These are phyloP conservation scores for Cokeromyces recurvatus DNA, from an alignment of 371 early-diverging fungal genomes.

Conservation along the genomic window DNA sequence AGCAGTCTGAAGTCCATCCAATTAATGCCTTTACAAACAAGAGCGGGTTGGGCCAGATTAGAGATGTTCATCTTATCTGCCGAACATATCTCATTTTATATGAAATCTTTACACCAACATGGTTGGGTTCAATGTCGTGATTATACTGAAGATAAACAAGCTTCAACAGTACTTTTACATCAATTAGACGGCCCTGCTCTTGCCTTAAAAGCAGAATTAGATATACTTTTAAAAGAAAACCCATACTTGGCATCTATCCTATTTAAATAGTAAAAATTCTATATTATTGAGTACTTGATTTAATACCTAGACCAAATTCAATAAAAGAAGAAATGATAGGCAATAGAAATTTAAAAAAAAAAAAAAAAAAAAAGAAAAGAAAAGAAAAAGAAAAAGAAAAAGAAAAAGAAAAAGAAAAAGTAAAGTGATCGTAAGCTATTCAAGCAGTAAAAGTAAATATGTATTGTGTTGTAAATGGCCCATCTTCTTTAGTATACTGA, in stretches of 20 bases:
- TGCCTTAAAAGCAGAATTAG: constrained; percentile 30
- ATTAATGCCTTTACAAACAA: constrained; percentile 25
- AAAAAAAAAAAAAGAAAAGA: no score
- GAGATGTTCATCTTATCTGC: constrained; percentile 18
- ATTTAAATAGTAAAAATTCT: no score
- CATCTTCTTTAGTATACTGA: no score
- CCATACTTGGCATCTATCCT: constrained; percentile 1
- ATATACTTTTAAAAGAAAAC: constrained; percentile 8
- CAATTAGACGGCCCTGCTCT: constrained; percentile 37
- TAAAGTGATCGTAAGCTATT: no score
- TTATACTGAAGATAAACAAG: constrained; percentile 74
- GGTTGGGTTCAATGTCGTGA: constrained; percentile 70
- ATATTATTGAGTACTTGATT: no score
- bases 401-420: no score
- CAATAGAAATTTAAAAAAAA: no score
- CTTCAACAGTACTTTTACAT: constrained; percentile 28
- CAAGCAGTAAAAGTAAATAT: no score
- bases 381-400: no score
- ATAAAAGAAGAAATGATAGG: no score
- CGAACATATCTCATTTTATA: constrained; percentile 51
- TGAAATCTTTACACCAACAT: constrained; percentile 30
- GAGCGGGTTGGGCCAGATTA: constrained; percentile 35
- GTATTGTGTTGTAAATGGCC: no score
- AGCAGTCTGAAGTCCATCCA: constrained; percentile 48
- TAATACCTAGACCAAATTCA: no score